Conservation (phyloP, 345 rosid genomes). For the Eucalyptus lansdowneana region DNA sequence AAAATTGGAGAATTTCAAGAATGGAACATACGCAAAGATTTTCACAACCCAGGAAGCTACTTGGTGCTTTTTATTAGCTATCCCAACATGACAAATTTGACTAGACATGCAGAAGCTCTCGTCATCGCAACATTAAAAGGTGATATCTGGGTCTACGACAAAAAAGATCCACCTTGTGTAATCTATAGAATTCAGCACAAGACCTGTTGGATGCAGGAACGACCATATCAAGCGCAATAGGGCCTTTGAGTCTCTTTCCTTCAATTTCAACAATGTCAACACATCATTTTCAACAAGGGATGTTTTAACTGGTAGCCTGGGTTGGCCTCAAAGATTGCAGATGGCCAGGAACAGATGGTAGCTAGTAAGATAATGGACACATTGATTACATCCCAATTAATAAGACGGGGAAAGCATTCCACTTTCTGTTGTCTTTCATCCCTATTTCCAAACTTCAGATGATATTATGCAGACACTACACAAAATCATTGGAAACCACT, state of each 20-base stretch:
- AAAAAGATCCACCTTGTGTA: not conserved
- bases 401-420: not conserved
- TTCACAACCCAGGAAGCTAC: not conserved
- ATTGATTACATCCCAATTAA: not conserved
- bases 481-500: not conserved
- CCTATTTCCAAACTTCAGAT: not conserved
- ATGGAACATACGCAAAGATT: not conserved
- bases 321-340: not conserved
- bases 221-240: not conserved
- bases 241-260: not conserved
- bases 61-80: not conserved
- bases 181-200: not conserved
- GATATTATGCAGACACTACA: not conserved
- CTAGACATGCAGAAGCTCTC: not conserved
- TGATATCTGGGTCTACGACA: not conserved
- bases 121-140: not conserved
- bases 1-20: not conserved
- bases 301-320: not conserved
- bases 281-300: not conserved
- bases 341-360: not conserved
- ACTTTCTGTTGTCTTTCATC: not conserved
- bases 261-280: not conserved
- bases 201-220: not conserved
- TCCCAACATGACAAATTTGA: not conserved
- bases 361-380: not conserved